Conservation (phyloP, 352 stramenopile species). For the Globisporangium abappressorium region DNA sequence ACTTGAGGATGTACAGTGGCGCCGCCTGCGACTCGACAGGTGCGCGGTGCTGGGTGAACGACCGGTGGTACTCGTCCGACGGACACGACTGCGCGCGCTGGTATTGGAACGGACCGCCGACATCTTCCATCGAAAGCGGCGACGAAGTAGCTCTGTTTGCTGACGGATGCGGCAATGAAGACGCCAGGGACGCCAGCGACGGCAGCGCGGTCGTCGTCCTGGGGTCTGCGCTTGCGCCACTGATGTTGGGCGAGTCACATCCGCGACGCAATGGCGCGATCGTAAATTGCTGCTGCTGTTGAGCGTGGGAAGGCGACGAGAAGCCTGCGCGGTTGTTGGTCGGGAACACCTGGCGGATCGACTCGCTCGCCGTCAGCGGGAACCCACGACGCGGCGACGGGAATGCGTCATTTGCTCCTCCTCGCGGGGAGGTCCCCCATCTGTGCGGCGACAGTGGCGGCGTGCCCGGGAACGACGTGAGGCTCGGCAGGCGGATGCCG, state of each 20-base stretch:
- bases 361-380: conserved; percentile 22
- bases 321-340: conserved; percentile 20
- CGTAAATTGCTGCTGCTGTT: conserved; percentile 26
- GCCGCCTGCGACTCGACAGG: conserved; percentile 9
- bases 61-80: conserved; percentile 39
- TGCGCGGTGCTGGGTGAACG: neutral
- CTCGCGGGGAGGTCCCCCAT: conserved; percentile 15
- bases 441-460: conserved; percentile 46
- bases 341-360: conserved; percentile 22
- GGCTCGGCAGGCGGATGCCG: conserved; percentile 42
- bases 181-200: conserved; percentile 20
- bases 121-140: conserved; percentile 26
- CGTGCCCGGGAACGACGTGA: conserved; percentile 24
- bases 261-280: conserved; percentile 23
- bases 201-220: conserved; percentile 23
- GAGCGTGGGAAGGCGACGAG: conserved; percentile 5
- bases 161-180: conserved; percentile 20
- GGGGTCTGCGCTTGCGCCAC: conserved; percentile 9
- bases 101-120: conserved; percentile 61
- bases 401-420: conserved; percentile 12
- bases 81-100: conserved; percentile 66
- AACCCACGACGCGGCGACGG: conserved; percentile 16
- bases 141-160: neutral
- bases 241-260: neutral
- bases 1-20: conserved; percentile 20